Conservation (phyloP, 257 asterid species). For the Nemophila menziesii region DNA sequence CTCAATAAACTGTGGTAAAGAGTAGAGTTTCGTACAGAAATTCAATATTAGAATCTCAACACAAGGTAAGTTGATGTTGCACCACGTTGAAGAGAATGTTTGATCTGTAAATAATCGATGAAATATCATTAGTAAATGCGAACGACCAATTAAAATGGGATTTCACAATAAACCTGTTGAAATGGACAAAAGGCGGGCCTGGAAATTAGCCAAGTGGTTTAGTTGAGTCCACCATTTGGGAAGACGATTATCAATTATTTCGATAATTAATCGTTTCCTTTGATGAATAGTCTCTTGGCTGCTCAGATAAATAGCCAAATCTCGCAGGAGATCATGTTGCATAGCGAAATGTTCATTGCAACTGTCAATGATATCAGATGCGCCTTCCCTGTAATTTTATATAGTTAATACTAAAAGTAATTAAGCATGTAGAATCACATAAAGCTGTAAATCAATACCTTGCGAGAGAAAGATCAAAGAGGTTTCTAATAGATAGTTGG, state of each 20-base stretch:
- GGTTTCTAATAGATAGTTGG: constrained; percentile 21
- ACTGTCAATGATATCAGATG: constrained; percentile 13
- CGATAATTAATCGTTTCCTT: constrained; percentile 19
- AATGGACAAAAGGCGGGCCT: constrained; percentile 20
- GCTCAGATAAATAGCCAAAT: constrained; percentile 17
- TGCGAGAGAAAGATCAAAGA: constrained; percentile 20
- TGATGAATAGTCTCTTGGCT: constrained; percentile 12
- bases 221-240: constrained; percentile 18
- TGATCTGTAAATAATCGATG: constrained; percentile 16
- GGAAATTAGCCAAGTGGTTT: constrained; percentile 10
- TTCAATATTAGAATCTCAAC: constrained; percentile 23
- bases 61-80: constrained; percentile 12
- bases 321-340: constrained; percentile 32
- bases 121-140: background rate
- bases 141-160: background rate
- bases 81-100: constrained; percentile 15
- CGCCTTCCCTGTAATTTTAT: constrained; percentile 11
- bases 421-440: no score
- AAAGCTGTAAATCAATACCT: no score
- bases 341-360: constrained; percentile 16
- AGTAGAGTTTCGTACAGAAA: constrained; percentile 12
- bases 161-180: constrained; percentile 17
- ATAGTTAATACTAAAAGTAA: no score
- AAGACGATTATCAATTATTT: constrained; percentile 11
- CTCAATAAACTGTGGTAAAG: constrained; percentile 18